Percentiles rank a stretch among this genome's conserved stretches.
Evolutionary conservation across 345 rosid species (phyloP).

Genomic region (Syzygium jambos): DNA sequence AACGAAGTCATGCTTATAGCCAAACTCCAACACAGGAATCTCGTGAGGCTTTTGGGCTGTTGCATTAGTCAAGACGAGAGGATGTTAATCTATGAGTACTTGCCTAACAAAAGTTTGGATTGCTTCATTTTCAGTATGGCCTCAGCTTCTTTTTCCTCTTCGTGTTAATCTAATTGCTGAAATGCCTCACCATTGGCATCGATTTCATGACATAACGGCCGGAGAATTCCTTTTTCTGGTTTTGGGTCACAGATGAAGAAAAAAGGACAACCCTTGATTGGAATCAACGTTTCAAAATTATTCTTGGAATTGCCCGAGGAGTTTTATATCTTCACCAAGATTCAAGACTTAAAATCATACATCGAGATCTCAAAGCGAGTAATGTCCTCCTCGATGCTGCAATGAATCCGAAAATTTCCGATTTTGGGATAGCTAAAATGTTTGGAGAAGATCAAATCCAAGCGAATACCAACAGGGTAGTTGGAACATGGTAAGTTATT

Average conservation of each 20-base stretch:
- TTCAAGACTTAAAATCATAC: background rate
- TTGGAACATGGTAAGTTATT: background rate
- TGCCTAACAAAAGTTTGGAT: background rate
- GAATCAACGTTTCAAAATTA: background rate
- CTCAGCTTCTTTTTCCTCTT: background rate
- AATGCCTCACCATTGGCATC: background rate
- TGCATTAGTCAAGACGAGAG: background rate
- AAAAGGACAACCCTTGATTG: background rate
- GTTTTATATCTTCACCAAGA: background rate
- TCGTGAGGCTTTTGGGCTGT: background rate
- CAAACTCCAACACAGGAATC: constrained; percentile 13
- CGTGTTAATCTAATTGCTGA: background rate
- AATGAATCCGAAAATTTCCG: background rate
- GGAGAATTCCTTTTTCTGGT: background rate
- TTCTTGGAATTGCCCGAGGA: background rate
- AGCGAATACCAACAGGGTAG: background rate
- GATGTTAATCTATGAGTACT: background rate
- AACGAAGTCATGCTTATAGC: background rate
- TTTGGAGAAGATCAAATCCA: background rate
- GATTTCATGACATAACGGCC: background rate
- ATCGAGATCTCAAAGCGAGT: background rate
- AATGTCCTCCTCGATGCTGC: background rate
- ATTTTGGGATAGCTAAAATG: background rate
- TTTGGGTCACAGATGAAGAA: background rate
- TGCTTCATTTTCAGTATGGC: background rate